phyloP scores from a whole-genome alignment of 2,329 filamentous ascomycete species.

The Exutisphaerella laricina region DNA sequence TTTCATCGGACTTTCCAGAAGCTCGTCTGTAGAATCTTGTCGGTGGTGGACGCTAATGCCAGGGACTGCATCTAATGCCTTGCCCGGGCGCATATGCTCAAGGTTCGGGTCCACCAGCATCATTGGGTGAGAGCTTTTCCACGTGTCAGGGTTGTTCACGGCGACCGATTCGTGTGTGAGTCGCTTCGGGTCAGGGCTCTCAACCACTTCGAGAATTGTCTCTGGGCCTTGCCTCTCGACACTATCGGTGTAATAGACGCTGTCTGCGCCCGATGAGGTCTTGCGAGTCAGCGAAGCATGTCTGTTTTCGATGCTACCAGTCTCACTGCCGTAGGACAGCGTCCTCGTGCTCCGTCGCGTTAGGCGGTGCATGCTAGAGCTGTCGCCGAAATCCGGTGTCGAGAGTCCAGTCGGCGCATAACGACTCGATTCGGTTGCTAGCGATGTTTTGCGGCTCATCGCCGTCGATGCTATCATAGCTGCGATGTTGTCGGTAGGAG shows the following conservation, averaged over 20 bases:
- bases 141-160: not conserved
- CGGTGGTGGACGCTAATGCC: not conserved
- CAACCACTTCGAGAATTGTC: slow-evolving; percentile 13
- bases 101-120: not conserved
- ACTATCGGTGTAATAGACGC: slow-evolving; percentile 3
- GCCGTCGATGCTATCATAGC: slow-evolving; percentile 20
- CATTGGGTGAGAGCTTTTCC: slow-evolving; percentile 2
- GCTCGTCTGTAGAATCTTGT: not conserved
- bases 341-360: slow-evolving; percentile 12
- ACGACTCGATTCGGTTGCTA: slow-evolving; percentile 7
- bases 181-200: slow-evolving; percentile 8
- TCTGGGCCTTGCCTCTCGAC: slow-evolving; percentile 10
- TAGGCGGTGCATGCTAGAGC: slow-evolving; percentile 5
- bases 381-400: slow-evolving; percentile 14
- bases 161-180: not conserved
- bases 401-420: slow-evolving; percentile 15
- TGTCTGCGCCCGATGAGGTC: slow-evolving; percentile 3
- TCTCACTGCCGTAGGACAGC: slow-evolving; percentile 15
- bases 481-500: slow-evolving; percentile 15
- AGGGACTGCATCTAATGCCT: not conserved
- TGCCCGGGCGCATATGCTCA: not conserved
- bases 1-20: not conserved
- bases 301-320: slow-evolving; percentile 10
- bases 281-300: slow-evolving; percentile 8
- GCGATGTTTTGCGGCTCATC: slow-evolving; percentile 5